Percentiles rank a stretch among this genome's conserved stretches.
Conservation (phyloP, 2,329 filamentous ascomycete genomes). For the Amesomyces nigricolor region DNA sequence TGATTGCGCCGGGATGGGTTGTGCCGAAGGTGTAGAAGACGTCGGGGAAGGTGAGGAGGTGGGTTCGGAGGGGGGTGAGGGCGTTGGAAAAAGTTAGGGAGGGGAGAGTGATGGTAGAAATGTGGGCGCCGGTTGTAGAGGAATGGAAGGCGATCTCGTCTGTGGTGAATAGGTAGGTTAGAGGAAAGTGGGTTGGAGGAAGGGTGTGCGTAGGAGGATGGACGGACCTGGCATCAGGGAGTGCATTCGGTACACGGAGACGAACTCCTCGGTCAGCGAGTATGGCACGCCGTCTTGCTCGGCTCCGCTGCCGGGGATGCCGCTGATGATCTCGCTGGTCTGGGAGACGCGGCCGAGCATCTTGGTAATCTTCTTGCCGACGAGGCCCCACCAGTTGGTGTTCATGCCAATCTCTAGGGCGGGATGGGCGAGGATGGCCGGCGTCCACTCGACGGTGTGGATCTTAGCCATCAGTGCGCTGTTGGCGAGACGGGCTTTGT, state of each 20-base stretch:
- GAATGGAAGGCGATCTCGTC: slow-evolving; percentile 16
- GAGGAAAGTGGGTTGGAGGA: no score
- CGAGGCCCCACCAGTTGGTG: slow-evolving; percentile 43
- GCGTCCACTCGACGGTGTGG: slow-evolving; percentile 45
- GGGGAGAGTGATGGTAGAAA: slow-evolving; percentile 10
- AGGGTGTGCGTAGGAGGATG: neutral
- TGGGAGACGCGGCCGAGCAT: slow-evolving; percentile 37
- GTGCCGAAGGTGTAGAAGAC: slow-evolving; percentile 43
- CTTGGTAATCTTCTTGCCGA: slow-evolving; percentile 38
- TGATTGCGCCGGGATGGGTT: slow-evolving; percentile 43
- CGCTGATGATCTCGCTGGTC: slow-evolving; percentile 35
- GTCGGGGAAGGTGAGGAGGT: slow-evolving; percentile 30
- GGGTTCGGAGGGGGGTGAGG: neutral
- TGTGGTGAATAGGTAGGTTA: neutral
- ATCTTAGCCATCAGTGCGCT: slow-evolving; percentile 46
- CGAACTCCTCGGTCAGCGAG: slow-evolving; percentile 22
- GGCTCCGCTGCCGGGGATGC: slow-evolving; percentile 21
- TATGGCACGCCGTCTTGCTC: slow-evolving; percentile 19
- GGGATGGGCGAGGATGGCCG: slow-evolving; percentile 42
- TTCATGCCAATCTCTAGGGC: slow-evolving; percentile 39
- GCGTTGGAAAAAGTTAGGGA: slow-evolving; percentile 11
- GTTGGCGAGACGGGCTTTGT: slow-evolving; percentile 40
- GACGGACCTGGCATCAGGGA: slow-evolving; percentile 16
- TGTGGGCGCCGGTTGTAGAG: slow-evolving; percentile 4
- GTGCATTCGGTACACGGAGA: slow-evolving; percentile 21